These are phyloP conservation scores for Dactylorhiza incarnata DNA, from an alignment of 106 monocot genomes.

Conservation along the genomic window DNA sequence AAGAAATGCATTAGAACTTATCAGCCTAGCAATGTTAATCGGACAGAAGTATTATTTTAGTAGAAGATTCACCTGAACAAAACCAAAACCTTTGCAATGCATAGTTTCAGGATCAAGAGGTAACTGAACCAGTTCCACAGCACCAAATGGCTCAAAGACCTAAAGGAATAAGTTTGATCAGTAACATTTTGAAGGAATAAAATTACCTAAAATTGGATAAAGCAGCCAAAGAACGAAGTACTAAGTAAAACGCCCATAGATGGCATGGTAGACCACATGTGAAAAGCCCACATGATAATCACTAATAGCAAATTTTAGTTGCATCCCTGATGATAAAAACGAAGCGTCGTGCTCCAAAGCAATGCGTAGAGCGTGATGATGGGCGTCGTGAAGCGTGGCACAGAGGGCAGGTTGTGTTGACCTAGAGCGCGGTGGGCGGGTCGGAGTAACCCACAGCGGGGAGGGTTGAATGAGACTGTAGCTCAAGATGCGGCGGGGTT, in stretches of 20 bases:
- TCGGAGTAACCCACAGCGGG: too few species aligned
- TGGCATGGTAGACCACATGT: background rate
- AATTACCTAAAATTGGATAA: background rate
- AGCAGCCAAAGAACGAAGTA: background rate
- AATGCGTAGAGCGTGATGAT: too few species aligned
- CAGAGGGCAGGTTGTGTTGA: too few species aligned
- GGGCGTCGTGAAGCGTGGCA: too few species aligned
- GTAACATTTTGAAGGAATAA: background rate
- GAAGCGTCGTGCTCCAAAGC: too few species aligned
- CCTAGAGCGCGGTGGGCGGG: too few species aligned
- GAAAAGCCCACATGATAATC: background rate
- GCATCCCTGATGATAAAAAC: background rate
- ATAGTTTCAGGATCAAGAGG: conserved; percentile 57
- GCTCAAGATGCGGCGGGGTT: too few species aligned
- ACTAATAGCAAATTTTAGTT: background rate
- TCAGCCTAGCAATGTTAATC: conserved; percentile 5
- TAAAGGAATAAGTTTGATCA: conserved; percentile 5
- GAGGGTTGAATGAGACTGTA: too few species aligned
- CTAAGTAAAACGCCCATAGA: background rate
- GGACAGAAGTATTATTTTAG: background rate
- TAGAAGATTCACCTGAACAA: conserved; percentile 48
- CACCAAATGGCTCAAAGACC: conserved; percentile 73
- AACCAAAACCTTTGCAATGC: conserved; percentile 71
- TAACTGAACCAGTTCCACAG: conserved; percentile 62
- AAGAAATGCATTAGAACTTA: background rate